phyloP scores from a whole-genome alignment of 148 eudicot genomes.

The Arctostaphylos glauca region DNA sequence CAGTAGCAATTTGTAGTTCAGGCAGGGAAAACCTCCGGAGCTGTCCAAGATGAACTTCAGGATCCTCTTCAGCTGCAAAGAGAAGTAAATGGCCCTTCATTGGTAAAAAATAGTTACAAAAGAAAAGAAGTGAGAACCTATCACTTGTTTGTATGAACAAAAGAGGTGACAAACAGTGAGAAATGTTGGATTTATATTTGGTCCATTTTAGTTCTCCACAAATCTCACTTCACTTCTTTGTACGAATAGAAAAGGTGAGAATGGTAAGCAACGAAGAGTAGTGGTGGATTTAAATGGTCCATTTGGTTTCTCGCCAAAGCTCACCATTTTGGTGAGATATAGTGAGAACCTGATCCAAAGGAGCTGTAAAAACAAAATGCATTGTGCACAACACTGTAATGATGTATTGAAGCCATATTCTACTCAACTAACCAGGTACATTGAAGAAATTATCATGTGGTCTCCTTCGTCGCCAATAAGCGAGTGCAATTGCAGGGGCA shows the following conservation, averaged over 20 bases:
- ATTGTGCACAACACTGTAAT: not conserved
- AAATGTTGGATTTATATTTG: not conserved
- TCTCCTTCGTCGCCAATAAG: slow-evolving; percentile 61
- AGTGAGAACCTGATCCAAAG: not conserved
- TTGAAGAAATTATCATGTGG: slow-evolving; percentile 71
- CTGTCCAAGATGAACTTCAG: slow-evolving; percentile 74
- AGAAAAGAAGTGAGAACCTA: not conserved
- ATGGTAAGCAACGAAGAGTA: not conserved
- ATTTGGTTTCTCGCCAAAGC: not conserved
- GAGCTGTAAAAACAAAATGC: not conserved
- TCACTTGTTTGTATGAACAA: not conserved
- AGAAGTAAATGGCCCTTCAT: not conserved
- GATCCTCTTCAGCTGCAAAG: slow-evolving; percentile 81
- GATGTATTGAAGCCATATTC: not conserved
- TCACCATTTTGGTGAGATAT: not conserved
- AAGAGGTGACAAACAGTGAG: not conserved
- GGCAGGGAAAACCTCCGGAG: slow-evolving; percentile 72
- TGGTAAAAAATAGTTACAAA: not conserved
- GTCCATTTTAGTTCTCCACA: not conserved
- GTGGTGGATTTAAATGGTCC: not conserved
- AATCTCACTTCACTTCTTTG: not conserved
- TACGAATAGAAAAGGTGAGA: not conserved
- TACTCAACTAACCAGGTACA: slow-evolving; percentile 66
- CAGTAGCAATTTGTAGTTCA: slow-evolving; percentile 75
- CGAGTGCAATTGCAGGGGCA: slow-evolving; percentile 65